A percentile compares a stretch with the other conserved stretches of the same genome.
These are phyloP conservation scores for Triadica sebifera DNA, from an alignment of 345 rosid genomes.

Conservation along the genomic window DNA sequence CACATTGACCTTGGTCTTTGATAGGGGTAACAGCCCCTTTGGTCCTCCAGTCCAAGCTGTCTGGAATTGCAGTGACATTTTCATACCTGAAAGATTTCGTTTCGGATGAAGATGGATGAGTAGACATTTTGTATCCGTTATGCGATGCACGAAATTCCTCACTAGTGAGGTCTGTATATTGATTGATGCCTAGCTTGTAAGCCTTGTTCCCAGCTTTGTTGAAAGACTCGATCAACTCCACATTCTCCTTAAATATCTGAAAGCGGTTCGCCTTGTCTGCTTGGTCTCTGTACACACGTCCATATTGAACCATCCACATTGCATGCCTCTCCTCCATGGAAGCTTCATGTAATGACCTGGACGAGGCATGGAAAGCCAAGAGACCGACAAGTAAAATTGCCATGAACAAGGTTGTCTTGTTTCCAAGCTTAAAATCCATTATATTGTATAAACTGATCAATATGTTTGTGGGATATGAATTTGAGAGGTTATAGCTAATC, in stretches of 20 bases:
- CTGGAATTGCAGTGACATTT: not conserved
- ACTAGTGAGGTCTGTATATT: slow-evolving; percentile 44
- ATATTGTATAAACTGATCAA: not conserved
- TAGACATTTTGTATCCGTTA: slow-evolving; percentile 34
- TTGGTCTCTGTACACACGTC: slow-evolving; percentile 17
- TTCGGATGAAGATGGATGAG: not conserved
- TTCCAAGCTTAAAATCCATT: not conserved
- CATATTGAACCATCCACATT: slow-evolving; percentile 34
- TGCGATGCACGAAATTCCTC: slow-evolving; percentile 41
- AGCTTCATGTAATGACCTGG: slow-evolving; percentile 18
- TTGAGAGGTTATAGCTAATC: not conserved
- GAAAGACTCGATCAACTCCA: slow-evolving; percentile 20
- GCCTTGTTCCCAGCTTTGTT: slow-evolving; percentile 26
- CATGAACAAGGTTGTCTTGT: not conserved
- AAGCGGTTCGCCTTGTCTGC: slow-evolving; percentile 26
- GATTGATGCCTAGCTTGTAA: slow-evolving; percentile 42
- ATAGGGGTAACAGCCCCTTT: slow-evolving; percentile 10
- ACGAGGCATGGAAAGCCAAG: slow-evolving; percentile 6
- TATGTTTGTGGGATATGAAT: not conserved
- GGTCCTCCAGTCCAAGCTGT: slow-evolving; percentile 5
- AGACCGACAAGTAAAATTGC: slow-evolving; percentile 9
- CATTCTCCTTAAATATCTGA: slow-evolving; percentile 32
- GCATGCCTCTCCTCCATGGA: slow-evolving; percentile 28
- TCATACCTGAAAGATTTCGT: slow-evolving; percentile 25
- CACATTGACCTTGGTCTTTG: slow-evolving; percentile 6